Percentiles rank a stretch among this genome's conserved stretches.
Evolutionary conservation across 148 eudicot species (phyloP).

Genomic region (Hydrangea macrophylla): DNA sequence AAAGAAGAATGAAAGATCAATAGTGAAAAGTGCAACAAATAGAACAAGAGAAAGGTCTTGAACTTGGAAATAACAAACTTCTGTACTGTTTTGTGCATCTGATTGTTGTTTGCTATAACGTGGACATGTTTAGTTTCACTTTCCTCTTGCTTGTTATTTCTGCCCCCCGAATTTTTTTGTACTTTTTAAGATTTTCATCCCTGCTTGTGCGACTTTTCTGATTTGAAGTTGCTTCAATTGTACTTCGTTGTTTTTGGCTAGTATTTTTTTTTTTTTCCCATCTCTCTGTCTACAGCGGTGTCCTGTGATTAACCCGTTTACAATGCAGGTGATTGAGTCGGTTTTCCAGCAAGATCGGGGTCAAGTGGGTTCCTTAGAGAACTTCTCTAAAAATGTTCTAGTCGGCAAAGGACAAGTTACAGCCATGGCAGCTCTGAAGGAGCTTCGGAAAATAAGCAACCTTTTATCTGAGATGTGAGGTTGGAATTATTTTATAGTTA

Average conservation of each 20-base stretch:
- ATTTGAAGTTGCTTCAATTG: neutral
- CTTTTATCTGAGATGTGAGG: conserved; percentile 69
- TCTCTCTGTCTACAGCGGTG: neutral
- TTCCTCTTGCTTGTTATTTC: no score
- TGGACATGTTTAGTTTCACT: no score
- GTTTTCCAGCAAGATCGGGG: conserved; percentile 62
- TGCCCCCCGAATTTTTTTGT: neutral
- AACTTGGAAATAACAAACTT: no score
- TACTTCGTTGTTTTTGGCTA: neutral
- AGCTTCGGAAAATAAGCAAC: conserved; percentile 92
- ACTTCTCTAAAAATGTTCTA: conserved; percentile 44
- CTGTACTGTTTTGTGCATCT: no score
- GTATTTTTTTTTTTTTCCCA: no score
- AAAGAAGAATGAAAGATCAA: no score
- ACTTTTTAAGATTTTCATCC: neutral
- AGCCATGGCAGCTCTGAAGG: conserved; percentile 75
- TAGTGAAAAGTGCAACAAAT: no score
- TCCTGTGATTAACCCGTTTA: neutral
- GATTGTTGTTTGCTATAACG: no score
- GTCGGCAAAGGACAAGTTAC: conserved; percentile 77
- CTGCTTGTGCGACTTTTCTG: neutral
- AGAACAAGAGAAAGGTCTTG: no score
- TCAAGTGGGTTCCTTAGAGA: conserved; percentile 41
- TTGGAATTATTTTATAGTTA: conserved; percentile 1
- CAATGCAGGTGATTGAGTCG: conserved; percentile 74